phyloP scores from a whole-genome alignment of 2,329 filamentous ascomycete genomes.

The Paecilomyces sp. region DNA sequence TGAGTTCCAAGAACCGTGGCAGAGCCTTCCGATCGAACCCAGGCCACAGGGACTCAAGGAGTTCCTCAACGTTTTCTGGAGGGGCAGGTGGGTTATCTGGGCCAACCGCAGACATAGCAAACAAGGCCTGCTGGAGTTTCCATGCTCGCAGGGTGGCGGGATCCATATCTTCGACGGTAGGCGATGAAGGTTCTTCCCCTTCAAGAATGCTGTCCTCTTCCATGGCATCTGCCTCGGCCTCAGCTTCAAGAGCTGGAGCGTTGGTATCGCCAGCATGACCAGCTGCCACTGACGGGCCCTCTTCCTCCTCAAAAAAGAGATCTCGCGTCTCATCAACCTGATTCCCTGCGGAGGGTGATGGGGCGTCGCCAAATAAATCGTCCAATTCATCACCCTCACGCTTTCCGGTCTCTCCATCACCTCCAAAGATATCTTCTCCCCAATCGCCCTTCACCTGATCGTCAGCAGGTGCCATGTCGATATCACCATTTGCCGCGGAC shows the following conservation, averaged over 20 bases:
- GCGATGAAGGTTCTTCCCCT: constrained; percentile 19
- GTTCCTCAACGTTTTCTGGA: constrained; percentile 65
- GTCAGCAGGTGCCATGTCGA: constrained; percentile 58
- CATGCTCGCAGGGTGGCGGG: constrained; percentile 34
- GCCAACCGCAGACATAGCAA: constrained; percentile 37
- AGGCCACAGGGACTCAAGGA: constrained; percentile 74
- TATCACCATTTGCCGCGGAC: constrained; percentile 30
- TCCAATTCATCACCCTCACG: constrained; percentile 38
- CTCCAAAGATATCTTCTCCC: constrained; percentile 17
- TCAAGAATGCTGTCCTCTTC: constrained; percentile 12
- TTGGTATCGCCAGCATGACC: constrained; percentile 6
- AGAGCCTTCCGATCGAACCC: constrained; percentile 68
- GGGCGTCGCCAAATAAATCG: constrained; percentile 42
- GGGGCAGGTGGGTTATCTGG: constrained; percentile 60
- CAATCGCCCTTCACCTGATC: constrained; percentile 34
- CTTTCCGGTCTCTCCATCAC: constrained; percentile 13
- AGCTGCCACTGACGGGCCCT: constrained; percentile 5
- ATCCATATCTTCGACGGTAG: constrained; percentile 33
- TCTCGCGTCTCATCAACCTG: constrained; percentile 23
- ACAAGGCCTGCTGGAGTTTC: constrained; percentile 40
- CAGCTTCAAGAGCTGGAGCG: constrained; percentile 9
- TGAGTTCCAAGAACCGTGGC: constrained; percentile 72
- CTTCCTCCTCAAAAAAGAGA: constrained; percentile 26
- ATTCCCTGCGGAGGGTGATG: constrained; percentile 25
- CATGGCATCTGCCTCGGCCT: constrained; percentile 19